phyloP scores from a whole-genome alignment of 208 protist species.

The Lotmaria passim region DNA sequence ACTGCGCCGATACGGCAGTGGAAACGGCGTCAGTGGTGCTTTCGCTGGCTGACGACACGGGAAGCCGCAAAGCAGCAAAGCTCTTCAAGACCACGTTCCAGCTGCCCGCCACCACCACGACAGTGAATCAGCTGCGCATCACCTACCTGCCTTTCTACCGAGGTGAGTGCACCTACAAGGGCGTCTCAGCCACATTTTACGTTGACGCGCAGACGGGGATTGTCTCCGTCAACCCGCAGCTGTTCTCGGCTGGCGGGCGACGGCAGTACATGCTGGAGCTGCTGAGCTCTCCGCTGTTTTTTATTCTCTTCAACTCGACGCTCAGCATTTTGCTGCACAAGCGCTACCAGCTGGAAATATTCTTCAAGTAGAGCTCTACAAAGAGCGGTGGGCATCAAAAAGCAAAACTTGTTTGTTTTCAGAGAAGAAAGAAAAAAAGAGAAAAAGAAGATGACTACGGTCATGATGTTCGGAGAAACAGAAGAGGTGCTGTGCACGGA shows the following conservation, averaged over 20 bases:
- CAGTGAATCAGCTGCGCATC: not conserved
- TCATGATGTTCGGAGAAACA: no score
- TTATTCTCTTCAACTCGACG: slow-evolving; percentile 30
- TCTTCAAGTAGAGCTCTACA: slow-evolving; percentile 10
- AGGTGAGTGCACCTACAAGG: slow-evolving; percentile 41
- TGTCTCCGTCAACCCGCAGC: slow-evolving; percentile 23
- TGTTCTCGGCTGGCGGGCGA: not conserved
- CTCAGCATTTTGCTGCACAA: slow-evolving; percentile 26
- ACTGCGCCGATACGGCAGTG: slow-evolving; percentile 8
- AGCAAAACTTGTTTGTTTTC: no score
- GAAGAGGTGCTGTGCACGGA: no score
- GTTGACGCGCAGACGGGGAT: slow-evolving; percentile 49
- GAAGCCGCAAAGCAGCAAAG: slow-evolving; percentile 20
- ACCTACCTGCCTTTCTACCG: slow-evolving; percentile 39
- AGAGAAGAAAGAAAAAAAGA: no score
- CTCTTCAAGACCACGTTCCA: slow-evolving; percentile 39
- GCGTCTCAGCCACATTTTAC: slow-evolving; percentile 22
- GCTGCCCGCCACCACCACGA: slow-evolving; percentile 17
- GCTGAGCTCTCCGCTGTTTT: slow-evolving; percentile 43
- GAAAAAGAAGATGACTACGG: no score
- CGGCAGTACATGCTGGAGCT: slow-evolving; percentile 17
- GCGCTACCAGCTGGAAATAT: slow-evolving; percentile 11
- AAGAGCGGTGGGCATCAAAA: no score
- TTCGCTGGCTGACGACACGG: slow-evolving; percentile 4
- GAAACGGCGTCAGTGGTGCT: not conserved